These are phyloP conservation scores for Microsporum canis DNA, from an alignment of 2,329 filamentous ascomycete genomes.

Conservation along the genomic window DNA sequence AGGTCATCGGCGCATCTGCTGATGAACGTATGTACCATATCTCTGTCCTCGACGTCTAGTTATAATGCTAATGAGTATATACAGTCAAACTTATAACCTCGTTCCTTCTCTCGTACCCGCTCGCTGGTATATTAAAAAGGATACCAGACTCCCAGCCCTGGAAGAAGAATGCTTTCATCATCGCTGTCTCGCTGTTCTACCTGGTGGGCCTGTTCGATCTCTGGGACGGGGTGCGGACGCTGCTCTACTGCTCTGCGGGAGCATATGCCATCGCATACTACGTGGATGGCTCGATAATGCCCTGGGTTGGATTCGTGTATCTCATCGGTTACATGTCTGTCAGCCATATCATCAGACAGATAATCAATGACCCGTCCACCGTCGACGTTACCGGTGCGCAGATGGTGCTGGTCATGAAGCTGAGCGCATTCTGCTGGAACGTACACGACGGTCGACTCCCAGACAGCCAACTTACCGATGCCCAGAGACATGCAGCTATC, in stretches of 20 bases:
- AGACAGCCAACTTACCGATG: constrained; percentile 67
- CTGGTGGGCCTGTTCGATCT: constrained; percentile 87
- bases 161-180: constrained; percentile 78
- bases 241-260: constrained; percentile 66
- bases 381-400: constrained; percentile 90
- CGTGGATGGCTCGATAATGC: constrained; percentile 84
- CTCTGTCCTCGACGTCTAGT: background rate
- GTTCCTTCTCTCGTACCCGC: constrained; percentile 83
- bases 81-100: constrained; percentile 85
- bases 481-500: constrained; percentile 73
- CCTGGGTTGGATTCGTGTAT: constrained; percentile 90
- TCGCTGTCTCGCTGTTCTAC: constrained; percentile 74
- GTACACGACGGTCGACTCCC: constrained; percentile 81
- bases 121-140: constrained; percentile 78
- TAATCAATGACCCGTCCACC: constrained; percentile 50
- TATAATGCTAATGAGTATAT: background rate
- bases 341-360: constrained; percentile 75
- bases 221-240: constrained; percentile 70
- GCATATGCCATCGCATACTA: constrained; percentile 76
- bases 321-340: constrained; percentile 92
- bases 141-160: constrained; percentile 74
- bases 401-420: constrained; percentile 98
- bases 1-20: constrained; percentile 48
- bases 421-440: constrained; percentile 96
- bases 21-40: constrained; percentile 46